These are phyloP conservation scores for Capsella rubella DNA, from an alignment of 441 rosid genomes.

Conservation along the genomic window DNA sequence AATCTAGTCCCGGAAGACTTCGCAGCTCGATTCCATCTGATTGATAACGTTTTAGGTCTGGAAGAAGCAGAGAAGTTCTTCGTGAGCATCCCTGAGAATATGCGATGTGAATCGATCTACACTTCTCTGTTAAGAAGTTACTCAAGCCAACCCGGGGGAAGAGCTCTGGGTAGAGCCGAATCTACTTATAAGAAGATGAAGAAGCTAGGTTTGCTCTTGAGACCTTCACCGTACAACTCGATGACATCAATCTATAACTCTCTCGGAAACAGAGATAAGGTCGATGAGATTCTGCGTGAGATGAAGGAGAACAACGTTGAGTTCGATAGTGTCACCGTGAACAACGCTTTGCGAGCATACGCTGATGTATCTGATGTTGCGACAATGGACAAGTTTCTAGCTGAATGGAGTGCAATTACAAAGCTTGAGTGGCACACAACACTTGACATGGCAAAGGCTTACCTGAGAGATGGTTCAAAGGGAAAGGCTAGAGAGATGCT, in stretches of 20 bases:
- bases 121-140: background rate
- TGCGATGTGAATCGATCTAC: constrained; percentile 11
- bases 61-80: constrained; percentile 31
- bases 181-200: constrained; percentile 23
- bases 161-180: background rate
- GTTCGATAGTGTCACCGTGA: constrained; percentile 9
- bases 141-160: background rate
- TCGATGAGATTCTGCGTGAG: constrained; percentile 14
- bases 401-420: background rate
- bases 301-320: constrained; percentile 16
- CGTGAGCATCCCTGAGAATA: constrained; percentile 13
- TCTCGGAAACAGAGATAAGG: background rate
- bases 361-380: constrained; percentile 5
- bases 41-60: constrained; percentile 14
- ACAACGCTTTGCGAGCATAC: constrained; percentile 20
- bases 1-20: too few species aligned
- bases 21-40: constrained; percentile 10
- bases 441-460: constrained; percentile 27
- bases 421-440: background rate
- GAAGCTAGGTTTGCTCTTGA: constrained; percentile 22
- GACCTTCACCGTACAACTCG: constrained; percentile 9
- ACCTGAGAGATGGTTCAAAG: background rate
- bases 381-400: constrained; percentile 2
- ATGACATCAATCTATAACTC: constrained; percentile 12
- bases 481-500: background rate